Percentiles rank a stretch among this genome's conserved stretches.
Conservation (phyloP, 306 rosid genomes). For the Cicer bijugum region DNA sequence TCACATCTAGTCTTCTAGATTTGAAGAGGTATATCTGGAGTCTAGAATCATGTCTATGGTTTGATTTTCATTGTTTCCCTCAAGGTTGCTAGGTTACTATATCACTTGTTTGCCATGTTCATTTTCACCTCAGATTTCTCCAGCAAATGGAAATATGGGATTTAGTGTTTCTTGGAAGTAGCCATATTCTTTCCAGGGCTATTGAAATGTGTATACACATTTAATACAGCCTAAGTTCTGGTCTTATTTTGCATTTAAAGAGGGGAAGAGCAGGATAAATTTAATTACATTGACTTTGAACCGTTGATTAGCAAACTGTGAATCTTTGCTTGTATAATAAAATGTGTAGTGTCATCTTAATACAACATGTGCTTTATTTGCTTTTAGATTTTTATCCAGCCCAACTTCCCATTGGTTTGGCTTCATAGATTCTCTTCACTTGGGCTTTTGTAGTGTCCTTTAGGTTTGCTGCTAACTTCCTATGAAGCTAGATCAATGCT, state of each 20-base stretch:
- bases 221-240: slow-evolving; percentile 10
- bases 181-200: background rate
- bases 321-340: background rate
- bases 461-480: slow-evolving; percentile 23
- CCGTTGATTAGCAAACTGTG: background rate
- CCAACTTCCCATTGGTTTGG: slow-evolving; percentile 5
- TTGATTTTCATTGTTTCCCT: slow-evolving; percentile 5
- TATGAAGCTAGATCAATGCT: slow-evolving; percentile 9
- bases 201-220: slow-evolving; percentile 11
- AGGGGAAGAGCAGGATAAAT: background rate
- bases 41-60: slow-evolving; percentile 13
- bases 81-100: background rate
- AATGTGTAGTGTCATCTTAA: slow-evolving; percentile 10
- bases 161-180: background rate
- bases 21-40: background rate
- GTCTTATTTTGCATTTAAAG: slow-evolving; percentile 17
- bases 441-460: slow-evolving; percentile 2
- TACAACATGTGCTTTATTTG: slow-evolving; percentile 29
- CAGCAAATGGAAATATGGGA: background rate
- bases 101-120: background rate
- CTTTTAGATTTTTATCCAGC: slow-evolving; percentile 26
- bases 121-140: background rate
- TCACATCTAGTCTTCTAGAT: background rate
- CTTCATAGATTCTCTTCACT: background rate
- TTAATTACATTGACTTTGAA: background rate